phyloP scores from a whole-genome alignment of 2,329 filamentous ascomycete species.

The Trichophyton benhamiae region DNA sequence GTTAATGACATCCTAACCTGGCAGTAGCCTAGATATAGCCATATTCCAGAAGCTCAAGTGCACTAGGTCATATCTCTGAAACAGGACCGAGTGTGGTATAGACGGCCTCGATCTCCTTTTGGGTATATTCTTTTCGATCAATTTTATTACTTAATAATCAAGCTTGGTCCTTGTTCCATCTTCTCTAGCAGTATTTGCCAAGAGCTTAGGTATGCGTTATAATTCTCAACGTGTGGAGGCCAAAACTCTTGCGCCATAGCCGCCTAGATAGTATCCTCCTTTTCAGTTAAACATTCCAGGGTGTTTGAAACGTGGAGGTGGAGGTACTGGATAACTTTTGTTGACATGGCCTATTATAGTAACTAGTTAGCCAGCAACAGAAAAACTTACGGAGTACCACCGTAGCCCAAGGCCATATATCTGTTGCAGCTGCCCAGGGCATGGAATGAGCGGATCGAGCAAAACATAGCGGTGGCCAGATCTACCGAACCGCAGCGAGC shows the following conservation, averaged over 20 bases:
- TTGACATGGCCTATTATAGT: too few species aligned
- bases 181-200: not conserved
- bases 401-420: constrained; percentile 8
- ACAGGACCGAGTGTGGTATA: not conserved
- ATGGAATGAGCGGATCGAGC: too few species aligned
- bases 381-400: not conserved
- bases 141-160: constrained; percentile 3
- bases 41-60: not conserved
- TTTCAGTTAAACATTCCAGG: constrained; percentile 3
- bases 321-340: not conserved
- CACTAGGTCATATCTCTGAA: not conserved
- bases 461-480: too few species aligned
- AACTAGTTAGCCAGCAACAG: not conserved
- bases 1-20: too few species aligned
- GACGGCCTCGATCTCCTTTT: constrained; percentile 4
- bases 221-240: not conserved
- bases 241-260: constrained; percentile 1
- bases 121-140: not conserved
- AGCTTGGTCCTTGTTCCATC: constrained; percentile 6
- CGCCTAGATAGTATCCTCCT: not conserved
- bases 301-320: constrained; percentile 1
- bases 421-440: constrained; percentile 4
- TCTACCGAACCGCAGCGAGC: too few species aligned
- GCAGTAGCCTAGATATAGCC: not conserved
- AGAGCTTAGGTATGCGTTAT: not conserved